Evolutionary conservation across 352 stramenopile species (phyloP), one percentile per base, ranked within the genome.

Genomic region (Globisporangium paddicum): DNA sequence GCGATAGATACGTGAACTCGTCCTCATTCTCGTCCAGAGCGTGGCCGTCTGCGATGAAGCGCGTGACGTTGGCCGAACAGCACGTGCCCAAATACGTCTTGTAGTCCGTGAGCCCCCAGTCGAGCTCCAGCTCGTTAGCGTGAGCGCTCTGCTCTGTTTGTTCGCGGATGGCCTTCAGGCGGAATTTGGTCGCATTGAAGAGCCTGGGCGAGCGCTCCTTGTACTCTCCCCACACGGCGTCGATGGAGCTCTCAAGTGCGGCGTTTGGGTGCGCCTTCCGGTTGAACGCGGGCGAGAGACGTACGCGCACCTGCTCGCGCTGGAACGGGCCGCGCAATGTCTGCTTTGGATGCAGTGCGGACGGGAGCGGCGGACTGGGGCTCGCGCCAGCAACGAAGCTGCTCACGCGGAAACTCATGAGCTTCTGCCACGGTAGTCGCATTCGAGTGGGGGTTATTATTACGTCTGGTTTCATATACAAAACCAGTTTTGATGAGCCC

Each of bases 131-230:
- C 13, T n/a, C 30, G 18, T 11, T 37, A 11, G 34, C 34, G 11
- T 32, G 35, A 23, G 57, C n/a, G 11, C 34, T 62, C 14, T 49
- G 16, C 1, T 25, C 16, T 11, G 23, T 0, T 18, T 38, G 18
- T 18, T 49, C 52, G 4, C 2, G 9, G 13, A 40, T 32, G 6
- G 52, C 19, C 7, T 71, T 58, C 23, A 87, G 55, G 0, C 84
- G 79, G 50, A 93, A 90, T 64, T 93, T 93, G 48, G 69, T 68
- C 11, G 67, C 84, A 60, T 93, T 92, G 62, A 93, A 93, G n/a
- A 93, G 58, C 4, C 55, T 59, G 2, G 82, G 82, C 11, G 67
- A 61, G 8, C 63, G 40, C 11, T 35, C 45, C 37, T 69, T 57
- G 16, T 79, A 69, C 9, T 67, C 28, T 5, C 38, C 38, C 84